Evolutionary conservation across 768 basidiomycete genomes (phyloP).

Genomic region (Termitomyces sp.): DNA sequence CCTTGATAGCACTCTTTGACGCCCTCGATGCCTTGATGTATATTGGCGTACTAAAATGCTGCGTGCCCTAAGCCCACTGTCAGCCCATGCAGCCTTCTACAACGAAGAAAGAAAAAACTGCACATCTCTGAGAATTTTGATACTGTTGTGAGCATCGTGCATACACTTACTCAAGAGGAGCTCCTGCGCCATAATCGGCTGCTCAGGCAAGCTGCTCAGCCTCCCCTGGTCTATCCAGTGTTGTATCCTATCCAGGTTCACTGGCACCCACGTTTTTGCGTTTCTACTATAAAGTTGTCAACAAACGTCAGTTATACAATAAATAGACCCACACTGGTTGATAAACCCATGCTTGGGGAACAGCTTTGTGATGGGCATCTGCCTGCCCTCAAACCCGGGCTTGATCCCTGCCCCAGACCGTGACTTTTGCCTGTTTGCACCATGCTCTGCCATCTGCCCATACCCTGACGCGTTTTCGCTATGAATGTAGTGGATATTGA

Average conservation of each 20-base stretch:
- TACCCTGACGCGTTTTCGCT: conserved; percentile 96
- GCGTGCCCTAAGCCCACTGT: conserved; percentile 45
- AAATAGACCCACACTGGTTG: conserved; percentile 60
- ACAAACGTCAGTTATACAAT: background rate
- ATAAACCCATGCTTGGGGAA: conserved; percentile 95
- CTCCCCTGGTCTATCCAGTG: conserved; percentile 87
- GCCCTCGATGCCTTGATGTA: conserved; percentile 85
- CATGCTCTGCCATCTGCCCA: conserved; percentile 89
- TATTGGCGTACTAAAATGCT: conserved; percentile 62
- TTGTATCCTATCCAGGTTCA: conserved; percentile 86
- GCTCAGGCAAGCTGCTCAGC: conserved; percentile 67
- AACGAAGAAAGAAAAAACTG: conserved; percentile 21
- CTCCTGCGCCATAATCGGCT: conserved; percentile 85
- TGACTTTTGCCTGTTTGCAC: conserved; percentile 94
- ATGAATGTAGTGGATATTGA: too few species aligned
- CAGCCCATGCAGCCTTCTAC: too few species aligned
- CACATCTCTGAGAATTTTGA: conserved; percentile 87
- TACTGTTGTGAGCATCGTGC: conserved; percentile 83
- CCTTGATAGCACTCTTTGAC: conserved; percentile 78
- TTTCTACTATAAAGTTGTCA: conserved; percentile 39
- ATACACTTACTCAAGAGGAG: conserved; percentile 83
- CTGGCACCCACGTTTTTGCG: conserved; percentile 68
- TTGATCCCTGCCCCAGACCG: conserved; percentile 83
- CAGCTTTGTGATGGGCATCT: conserved; percentile 85
- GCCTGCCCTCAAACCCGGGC: conserved; percentile 92